Base-by-base conservation (phyloP, 2,329 filamentous ascomycete genomes). In the Dichotomopilus funicola region DNA sequence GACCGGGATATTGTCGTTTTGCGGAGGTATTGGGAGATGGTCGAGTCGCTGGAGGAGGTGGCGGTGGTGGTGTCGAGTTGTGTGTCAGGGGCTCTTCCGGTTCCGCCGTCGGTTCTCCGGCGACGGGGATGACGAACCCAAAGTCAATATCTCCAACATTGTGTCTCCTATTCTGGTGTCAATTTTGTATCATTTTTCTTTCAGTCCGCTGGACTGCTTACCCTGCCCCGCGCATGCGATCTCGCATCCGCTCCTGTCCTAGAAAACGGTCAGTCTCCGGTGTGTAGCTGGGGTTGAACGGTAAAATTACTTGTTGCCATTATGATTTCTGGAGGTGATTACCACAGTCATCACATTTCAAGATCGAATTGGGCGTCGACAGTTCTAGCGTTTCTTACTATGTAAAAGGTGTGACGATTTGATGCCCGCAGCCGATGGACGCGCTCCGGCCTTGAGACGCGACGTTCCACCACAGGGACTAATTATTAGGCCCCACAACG, bases 161-260 rank as follows among this genome's bases (percentile, higher is more conserved):
- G 55, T 80, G 76, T 62, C 77, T 76, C 62, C 78, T 81, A 56
- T 2, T 9, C 43, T 27, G 41, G 8, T 6, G 57, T 61, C 49
- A 63, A 49, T 54, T 46, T 34, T 31, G n/a, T 11, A 19, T 45
- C 12, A 13, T n/a, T 11, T 27, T 4, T 41, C n/a, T 45, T 57
- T 49, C 33, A 43, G 41, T 3, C 5, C 8, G 1, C 6, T 9
- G 10, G 19, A 7, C 13, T 36, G 68, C 78, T 61, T 74, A 84
- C 82, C 81, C 80, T 43, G 82, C 82, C 59, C 83, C 83, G 59
- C 83, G 81, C 66, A 86, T 78, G 66, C 83, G 82, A 71, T 83
- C 77, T 60, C 82, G 80, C 72, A 85, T 77, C 65, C 81, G 80
- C 66, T 83, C 81, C 62, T 81, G 79, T 62, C 82, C 61, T 62